Base-by-base conservation (phyloP, 106 monocot species). In the Alisma plantagoaquatica region DNA sequence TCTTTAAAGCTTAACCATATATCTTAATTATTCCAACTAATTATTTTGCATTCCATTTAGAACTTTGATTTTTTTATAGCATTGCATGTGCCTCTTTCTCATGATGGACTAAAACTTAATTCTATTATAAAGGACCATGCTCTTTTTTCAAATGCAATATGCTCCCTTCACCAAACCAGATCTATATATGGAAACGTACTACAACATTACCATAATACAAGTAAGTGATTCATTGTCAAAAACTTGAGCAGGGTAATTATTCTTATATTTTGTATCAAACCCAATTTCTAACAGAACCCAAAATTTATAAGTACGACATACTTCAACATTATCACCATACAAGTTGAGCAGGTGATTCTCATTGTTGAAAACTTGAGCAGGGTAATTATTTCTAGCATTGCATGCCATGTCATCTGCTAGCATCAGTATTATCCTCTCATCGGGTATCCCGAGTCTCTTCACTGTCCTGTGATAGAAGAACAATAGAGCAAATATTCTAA, bases 391-490 rank as follows among this genome's bases (percentile, higher is more conserved):
- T 67, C 96, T 81, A 16, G 85, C 61, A 69, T 98, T 89, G 69
- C 96, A 98, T 57, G 96, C 96, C 81, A 98, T 98, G 33, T 98
- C 96, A 77, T 98, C 96, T 14, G 96, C 96, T 71, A 98, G 57
- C 89, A 98, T 98, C 32, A 98, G 85, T 73, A 96, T 81, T 61
- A 96, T 96, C 46, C 94, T 73, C 62, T 98, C 96, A 70, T 98
- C 96, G 46, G 89, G 96, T 63, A 98, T 98, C 46, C 89, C 96
- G 38, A 98, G 65, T 49, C 96, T 56, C 63, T 90, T 90, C 33
- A 98, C 96, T 49, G 96, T 98, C 71, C 96, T 98, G 61, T 38
- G 6, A 7, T 38, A 7, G 35, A 7, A 38, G 9, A 38, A 7
- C 35, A 6, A 38, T 38, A 38, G 35, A 38, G 35, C 6, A 38